Percentiles rank a stretch among this genome's conserved stretches.
These are phyloP conservation scores for Chlamydomonas sp. DNA, from an alignment of 139 green algal species.

Conservation along the genomic window DNA sequence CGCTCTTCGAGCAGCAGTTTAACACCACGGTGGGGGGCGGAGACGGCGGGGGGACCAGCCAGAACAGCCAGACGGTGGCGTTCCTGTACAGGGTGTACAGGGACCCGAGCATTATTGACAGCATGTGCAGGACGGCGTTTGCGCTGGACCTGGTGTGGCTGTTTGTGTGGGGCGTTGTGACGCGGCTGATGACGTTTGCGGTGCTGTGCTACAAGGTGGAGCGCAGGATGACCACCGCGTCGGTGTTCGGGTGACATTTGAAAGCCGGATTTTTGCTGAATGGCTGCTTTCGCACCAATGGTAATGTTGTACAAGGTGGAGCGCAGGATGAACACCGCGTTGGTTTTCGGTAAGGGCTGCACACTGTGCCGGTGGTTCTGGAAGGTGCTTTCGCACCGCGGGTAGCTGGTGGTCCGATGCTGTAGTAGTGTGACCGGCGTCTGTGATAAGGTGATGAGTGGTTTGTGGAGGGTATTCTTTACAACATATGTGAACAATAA, in stretches of 20 bases:
- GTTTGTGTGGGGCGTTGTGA: neutral
- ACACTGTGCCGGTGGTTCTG: too few species aligned
- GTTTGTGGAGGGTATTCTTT: too few species aligned
- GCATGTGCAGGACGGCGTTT: neutral
- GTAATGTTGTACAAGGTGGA: conserved; percentile 35
- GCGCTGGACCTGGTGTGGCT: conserved; percentile 11
- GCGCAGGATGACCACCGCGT: conserved; percentile 17
- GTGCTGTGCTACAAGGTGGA: conserved; percentile 34
- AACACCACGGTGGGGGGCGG: conserved; percentile 7
- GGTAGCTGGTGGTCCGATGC: neutral
- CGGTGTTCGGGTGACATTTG: conserved; percentile 4
- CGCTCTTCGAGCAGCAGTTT: neutral
- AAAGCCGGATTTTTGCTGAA: too few species aligned
- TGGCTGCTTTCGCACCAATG: too few species aligned
- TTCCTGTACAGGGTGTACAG: conserved; percentile 29
- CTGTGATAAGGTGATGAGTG: too few species aligned
- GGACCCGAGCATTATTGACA: neutral
- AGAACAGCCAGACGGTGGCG: neutral
- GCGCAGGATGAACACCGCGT: conserved; percentile 15
- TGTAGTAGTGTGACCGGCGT: too few species aligned
- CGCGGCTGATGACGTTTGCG: neutral
- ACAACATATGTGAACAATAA: too few species aligned
- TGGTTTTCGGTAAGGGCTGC: neutral
- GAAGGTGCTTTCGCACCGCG: too few species aligned
- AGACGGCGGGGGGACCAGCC: too few species aligned